These are phyloP conservation scores for Benincasa hispida DNA, from an alignment of 306 rosid genomes.

Conservation along the genomic window DNA sequence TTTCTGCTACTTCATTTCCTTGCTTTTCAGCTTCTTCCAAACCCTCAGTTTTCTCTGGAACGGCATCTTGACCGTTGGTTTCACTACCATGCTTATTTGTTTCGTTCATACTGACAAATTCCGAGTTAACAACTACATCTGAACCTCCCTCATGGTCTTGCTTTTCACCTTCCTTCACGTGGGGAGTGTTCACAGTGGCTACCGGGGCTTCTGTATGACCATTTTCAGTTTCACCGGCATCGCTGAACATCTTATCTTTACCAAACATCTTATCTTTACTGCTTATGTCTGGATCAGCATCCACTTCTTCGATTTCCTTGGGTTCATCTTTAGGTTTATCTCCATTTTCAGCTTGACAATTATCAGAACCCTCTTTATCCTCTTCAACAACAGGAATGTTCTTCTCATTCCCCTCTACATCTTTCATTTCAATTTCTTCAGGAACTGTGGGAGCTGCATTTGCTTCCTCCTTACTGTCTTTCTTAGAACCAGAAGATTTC, in stretches of 20 bases:
- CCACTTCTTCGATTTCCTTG: constrained; percentile 7
- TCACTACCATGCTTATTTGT: neutral
- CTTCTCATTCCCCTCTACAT: constrained; percentile 20
- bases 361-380: constrained; percentile 10
- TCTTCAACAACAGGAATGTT: constrained; percentile 5
- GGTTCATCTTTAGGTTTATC: constrained; percentile 16
- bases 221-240: constrained; percentile 22
- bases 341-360: constrained; percentile 19
- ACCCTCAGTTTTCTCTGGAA: constrained; percentile 9
- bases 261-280: constrained; percentile 4
- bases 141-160: neutral
- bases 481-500: constrained; percentile 48
- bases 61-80: neutral
- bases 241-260: neutral
- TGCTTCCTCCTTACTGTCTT: constrained; percentile 42
- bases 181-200: neutral
- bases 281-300: neutral
- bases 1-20: constrained; percentile 8
- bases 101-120: neutral
- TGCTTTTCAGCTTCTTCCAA: constrained; percentile 20
- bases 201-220: constrained; percentile 10
- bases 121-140: neutral
- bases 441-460: constrained; percentile 17
- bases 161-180: neutral
- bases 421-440: constrained; percentile 24